A percentile compares a stretch with the other conserved stretches of the same genome.
These are phyloP conservation scores for Alternaria gaisen DNA, from an alignment of 2,329 filamentous ascomycete species.

Conservation along the genomic window DNA sequence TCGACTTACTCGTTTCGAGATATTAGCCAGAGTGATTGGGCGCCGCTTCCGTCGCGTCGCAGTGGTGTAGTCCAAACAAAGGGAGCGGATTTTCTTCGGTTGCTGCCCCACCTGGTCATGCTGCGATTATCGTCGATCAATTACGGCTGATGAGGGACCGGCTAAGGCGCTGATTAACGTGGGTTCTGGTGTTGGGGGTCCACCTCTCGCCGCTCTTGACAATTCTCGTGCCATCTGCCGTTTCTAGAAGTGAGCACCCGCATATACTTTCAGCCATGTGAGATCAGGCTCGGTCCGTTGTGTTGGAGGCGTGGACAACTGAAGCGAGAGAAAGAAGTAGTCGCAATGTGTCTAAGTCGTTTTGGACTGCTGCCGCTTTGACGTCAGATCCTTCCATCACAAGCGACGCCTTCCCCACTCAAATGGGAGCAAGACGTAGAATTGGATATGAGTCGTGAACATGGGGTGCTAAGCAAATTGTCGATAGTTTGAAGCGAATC, in stretches of 20 bases:
- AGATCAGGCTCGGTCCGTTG: not conserved
- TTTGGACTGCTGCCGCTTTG: not conserved
- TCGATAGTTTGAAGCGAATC: not conserved
- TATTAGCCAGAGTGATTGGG: not conserved
- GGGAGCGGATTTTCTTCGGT: not conserved
- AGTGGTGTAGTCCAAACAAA: not conserved
- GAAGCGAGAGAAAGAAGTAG: not conserved
- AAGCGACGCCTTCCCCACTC: not conserved
- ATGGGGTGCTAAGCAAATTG: not conserved
- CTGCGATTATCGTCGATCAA: constrained; percentile 3
- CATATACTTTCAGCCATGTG: constrained; percentile 7
- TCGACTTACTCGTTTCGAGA: not conserved
- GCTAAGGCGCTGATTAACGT: constrained; percentile 10
- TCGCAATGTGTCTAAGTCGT: not conserved
- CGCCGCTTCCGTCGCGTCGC: not conserved
- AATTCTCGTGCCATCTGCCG: constrained; percentile 1
- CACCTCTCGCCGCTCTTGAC: constrained; percentile 1
- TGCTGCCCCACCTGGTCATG: constrained; percentile 2
- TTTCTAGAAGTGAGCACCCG: not conserved
- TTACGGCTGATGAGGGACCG: constrained; percentile 7
- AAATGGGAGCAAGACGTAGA: not conserved
- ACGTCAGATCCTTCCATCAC: not conserved
- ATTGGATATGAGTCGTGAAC: not conserved
- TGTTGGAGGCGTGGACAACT: constrained; percentile 2
- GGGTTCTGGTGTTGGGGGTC: constrained; percentile 10